Evolutionary conservation across 2,329 filamentous ascomycete species (phyloP), one percentile per base, ranked within the genome.

Genomic region (Phialophora expanda): DNA sequence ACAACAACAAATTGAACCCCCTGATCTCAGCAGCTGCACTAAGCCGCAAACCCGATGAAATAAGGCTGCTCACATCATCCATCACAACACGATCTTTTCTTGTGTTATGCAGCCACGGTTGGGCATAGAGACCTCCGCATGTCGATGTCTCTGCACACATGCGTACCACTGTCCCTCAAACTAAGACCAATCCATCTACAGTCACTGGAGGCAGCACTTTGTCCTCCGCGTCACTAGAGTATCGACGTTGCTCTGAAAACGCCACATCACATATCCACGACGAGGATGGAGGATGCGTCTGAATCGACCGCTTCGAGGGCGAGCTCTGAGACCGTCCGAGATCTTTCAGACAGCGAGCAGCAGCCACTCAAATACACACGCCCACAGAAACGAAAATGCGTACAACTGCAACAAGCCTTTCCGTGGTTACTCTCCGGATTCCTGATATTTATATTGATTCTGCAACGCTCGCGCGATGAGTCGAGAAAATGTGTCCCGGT

Each of bases 61-160:
- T 30, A 30, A 38, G 34, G 11, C 5, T 56, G 54, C 54, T 56
- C 54, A 56, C 54, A 56, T 56, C 54, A 56, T 38, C 54, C 30
- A 14, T 38, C 14, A 20, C 54, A 56, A 24, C 54, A 38, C 14
- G 32, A 56, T 32, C 24, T 24, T 7, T 17, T 14, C 34, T 38
- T 38, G 34, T 3, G 24, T 24, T 24, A 38, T 38, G 34, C 34
- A 38, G 11, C 34, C 14, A 38, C 34, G 28, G 14, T 38, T 38
- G 34, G 34, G 34, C 14, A 38, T 38, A 38, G 34, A 4, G 34
- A 38, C 34, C 34, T 14, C 4, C 14, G 11, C 34, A 17, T 38
- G 12, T 38, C 34, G 11, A 14, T 14, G 34, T 38, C 34, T 38
- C 34, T 38, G 34, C 34, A 38, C 34, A 17, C 34, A 38, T 38